phyloP scores from a whole-genome alignment of 495 filamentous ascomycete genomes.

The Tuber magnatum region DNA sequence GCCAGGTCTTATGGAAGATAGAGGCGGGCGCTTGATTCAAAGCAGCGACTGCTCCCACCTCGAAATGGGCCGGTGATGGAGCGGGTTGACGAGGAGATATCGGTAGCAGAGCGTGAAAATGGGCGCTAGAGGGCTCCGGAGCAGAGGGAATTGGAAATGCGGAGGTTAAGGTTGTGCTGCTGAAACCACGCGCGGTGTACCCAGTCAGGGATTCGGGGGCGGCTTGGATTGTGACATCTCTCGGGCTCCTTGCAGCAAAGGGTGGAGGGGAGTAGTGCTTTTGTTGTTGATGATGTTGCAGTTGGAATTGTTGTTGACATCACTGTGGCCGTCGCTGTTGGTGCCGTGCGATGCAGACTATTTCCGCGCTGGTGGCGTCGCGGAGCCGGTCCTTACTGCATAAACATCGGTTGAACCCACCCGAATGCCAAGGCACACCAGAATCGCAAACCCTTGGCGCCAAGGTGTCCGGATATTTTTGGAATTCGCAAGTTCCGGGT shows the following conservation, averaged over 20 bases:
- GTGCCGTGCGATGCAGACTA: not conserved
- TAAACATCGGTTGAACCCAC: too few species aligned
- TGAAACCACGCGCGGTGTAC: slow-evolving; percentile 9
- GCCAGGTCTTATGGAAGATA: slow-evolving; percentile 38
- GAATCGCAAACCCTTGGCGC: too few species aligned
- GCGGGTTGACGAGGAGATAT: not conserved
- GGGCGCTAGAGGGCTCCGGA: not conserved
- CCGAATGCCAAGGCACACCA: too few species aligned
- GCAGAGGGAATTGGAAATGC: not conserved
- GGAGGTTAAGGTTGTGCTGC: not conserved
- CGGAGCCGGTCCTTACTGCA: slow-evolving; percentile 5
- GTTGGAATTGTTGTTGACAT: not conserved
- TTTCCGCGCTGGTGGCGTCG: slow-evolving; percentile 25
- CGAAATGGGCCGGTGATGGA: slow-evolving; percentile 27
- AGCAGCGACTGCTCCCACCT: slow-evolving; percentile 42
- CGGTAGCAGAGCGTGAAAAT: not conserved
- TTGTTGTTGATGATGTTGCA: not conserved
- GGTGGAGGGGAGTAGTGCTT: too few species aligned
- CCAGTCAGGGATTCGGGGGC: slow-evolving; percentile 29
- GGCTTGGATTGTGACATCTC: slow-evolving; percentile 33
- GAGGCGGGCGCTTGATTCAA: slow-evolving; percentile 40
- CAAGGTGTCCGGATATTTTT: too few species aligned
- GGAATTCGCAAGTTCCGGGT: too few species aligned
- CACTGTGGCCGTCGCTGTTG: not conserved
- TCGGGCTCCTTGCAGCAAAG: slow-evolving; percentile 10